phyloP scores from a whole-genome alignment of 1,139 yeast species.

The Yamadazyma aaseri region DNA sequence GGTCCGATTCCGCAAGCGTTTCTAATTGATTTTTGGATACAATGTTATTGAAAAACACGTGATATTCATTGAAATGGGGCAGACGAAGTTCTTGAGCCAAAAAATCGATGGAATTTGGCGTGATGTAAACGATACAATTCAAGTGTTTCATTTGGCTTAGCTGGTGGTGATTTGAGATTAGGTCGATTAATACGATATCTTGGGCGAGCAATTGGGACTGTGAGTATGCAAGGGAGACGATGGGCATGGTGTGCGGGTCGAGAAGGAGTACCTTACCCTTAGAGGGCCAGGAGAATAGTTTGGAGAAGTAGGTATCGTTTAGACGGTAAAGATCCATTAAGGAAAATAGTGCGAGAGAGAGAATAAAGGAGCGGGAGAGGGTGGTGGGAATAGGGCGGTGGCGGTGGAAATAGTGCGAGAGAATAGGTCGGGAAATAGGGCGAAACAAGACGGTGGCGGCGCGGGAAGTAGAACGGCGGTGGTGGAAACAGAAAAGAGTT shows the following conservation, averaged over 20 bases:
- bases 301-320: constrained; percentile 36
- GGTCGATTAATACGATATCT: constrained; percentile 81
- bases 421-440: too few species aligned
- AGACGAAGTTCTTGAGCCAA: constrained; percentile 64
- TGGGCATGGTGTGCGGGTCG: constrained; percentile 76
- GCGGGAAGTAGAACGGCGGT: too few species aligned
- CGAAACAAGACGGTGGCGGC: too few species aligned
- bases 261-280: constrained; percentile 74
- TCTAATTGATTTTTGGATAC: constrained; percentile 77
- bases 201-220: constrained; percentile 81
- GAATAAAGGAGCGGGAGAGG: neutral
- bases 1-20: constrained; percentile 86
- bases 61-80: constrained; percentile 80
- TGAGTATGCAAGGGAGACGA: constrained; percentile 82
- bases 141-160: constrained; percentile 77
- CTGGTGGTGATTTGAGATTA: constrained; percentile 56
- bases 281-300: constrained; percentile 40
- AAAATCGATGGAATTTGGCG: constrained; percentile 67
- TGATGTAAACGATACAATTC: constrained; percentile 75
- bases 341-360: too few species aligned
- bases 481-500: too few species aligned
- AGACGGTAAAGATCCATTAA: constrained; percentile 36
- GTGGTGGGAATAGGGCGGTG: too few species aligned
- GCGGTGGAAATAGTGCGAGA: too few species aligned
- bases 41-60: constrained; percentile 72